Evolutionary conservation across 2,329 filamentous ascomycete species (phyloP), one percentile per base, ranked within the genome.

Genomic region (Beauveria rudraprayagi): DNA sequence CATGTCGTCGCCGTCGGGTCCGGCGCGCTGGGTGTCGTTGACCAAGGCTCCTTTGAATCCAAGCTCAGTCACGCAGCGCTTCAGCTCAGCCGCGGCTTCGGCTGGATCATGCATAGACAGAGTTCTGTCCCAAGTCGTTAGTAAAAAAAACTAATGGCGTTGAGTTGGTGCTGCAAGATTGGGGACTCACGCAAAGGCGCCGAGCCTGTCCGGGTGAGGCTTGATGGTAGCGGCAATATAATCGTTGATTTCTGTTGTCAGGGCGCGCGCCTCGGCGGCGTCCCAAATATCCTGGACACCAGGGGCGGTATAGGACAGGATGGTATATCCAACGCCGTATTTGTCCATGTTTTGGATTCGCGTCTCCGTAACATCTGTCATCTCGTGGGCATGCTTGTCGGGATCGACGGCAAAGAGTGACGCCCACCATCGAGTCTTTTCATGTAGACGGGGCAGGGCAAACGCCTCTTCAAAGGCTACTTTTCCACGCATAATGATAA

Each of bases 31-130:
- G 2, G 78, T 83, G 67, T 87, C 83, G 67, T 86, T 86, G 51
- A 88, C 77, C 5, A 88, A 72, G 3, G 78, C 83, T 3, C 85
- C 85, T 63, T 83, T 79, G 74, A 88, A 87, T n/a, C 84, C 83
- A 54, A 80, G 74, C 62, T 84, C 70, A 1, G 73, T 80, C 5
- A 88, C 80, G 56, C 80, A 83, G 56, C 82, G 76, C 50, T 70
- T 69, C 2, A 85, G 73, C 63, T 85, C 83, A 3, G 70, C 72
- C 1, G 77, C 76, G 9, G 82, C 82, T 59, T 80, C 72, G 0
- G 72, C 65, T 0, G 81, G 80, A 64, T 83, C 72, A 67, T 84
- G 81, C 82, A 81, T 81, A 16, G 78, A 80, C 0, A 81, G 69
- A 1, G 76, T 76, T 0, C 75, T 76, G n/a, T 37, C 8, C 8